These are phyloP conservation scores for Leonotis leonurus DNA, from an alignment of 257 asterid species.

Conservation along the genomic window DNA sequence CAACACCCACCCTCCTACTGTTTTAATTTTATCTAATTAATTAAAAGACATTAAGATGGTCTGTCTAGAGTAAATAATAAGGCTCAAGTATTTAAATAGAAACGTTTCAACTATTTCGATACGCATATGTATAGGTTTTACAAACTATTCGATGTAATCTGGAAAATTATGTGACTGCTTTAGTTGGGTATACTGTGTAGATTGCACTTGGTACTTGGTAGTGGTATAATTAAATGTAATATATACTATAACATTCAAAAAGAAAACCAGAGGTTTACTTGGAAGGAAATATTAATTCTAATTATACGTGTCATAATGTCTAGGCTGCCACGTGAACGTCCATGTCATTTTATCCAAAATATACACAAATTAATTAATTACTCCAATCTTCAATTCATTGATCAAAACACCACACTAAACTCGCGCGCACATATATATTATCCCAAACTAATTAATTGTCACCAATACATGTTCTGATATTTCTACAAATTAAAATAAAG, in stretches of 20 bases:
- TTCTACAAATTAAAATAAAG: not conserved
- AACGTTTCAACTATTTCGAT: not conserved
- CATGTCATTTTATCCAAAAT: constrained; percentile 5
- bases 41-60: not conserved
- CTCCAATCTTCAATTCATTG: not conserved
- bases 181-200: too few relatives aligned
- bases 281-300: not conserved
- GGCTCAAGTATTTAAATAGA: not conserved
- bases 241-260: too few relatives aligned
- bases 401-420: not conserved
- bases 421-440: not conserved
- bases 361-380: not conserved
- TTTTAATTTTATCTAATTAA: not conserved
- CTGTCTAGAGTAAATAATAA: not conserved
- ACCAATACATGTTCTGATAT: not conserved
- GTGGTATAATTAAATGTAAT: too few relatives aligned
- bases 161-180: too few relatives aligned
- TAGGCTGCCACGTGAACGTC: not conserved
- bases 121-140: too few relatives aligned
- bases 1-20: not conserved
- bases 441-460: not conserved
- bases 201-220: too few relatives aligned
- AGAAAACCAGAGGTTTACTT: not conserved
- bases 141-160: too few relatives aligned
- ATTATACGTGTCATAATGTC: constrained; percentile 10